Conservation (phyloP, 2,329 filamentous ascomycete species). For the Fusarium haematococcum region DNA sequence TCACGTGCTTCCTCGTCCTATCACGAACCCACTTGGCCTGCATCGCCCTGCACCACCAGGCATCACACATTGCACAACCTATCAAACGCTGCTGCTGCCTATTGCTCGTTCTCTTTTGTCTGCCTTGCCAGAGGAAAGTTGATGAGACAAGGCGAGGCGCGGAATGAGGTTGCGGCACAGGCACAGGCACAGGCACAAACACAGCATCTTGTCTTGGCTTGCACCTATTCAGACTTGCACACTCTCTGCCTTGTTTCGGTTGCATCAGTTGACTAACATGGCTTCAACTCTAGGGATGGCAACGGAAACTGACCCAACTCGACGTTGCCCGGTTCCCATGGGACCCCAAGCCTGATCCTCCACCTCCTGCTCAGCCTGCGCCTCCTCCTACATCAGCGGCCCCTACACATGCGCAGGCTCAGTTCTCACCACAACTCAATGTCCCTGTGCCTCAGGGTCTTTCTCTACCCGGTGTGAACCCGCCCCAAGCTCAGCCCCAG, state of each 20-base stretch:
- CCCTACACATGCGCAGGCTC: conserved; percentile 47
- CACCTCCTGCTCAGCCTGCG: conserved; percentile 51
- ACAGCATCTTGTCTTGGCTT: neutral
- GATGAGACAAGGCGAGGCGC: neutral
- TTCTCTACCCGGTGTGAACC: conserved; percentile 47
- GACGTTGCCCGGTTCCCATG: conserved; percentile 92
- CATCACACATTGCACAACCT: conserved; percentile 7
- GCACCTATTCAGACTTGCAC: neutral
- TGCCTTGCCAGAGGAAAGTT: neutral
- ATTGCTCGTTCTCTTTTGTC: neutral
- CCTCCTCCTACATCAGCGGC: conserved; percentile 36
- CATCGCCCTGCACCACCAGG: conserved; percentile 24
- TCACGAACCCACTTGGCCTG: conserved; percentile 5
- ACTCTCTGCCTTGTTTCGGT: neutral
- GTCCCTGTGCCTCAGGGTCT: conserved; percentile 39
- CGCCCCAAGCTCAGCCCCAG: conserved; percentile 39
- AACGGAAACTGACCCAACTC: conserved; percentile 86
- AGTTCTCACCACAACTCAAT: conserved; percentile 46
- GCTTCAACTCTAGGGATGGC: conserved; percentile 79
- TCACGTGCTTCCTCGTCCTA: conserved; percentile 21
- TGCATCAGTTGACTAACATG: conserved; percentile 36
- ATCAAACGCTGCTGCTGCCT: neutral
- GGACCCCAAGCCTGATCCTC: conserved; percentile 86
- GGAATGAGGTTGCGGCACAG: neutral
- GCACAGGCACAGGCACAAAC: neutral